Evolutionary conservation across 2,329 filamentous ascomycete genomes (phyloP), one percentile per base, ranked within the genome.

Genomic region (Aspergillus quadricinctus): DNA sequence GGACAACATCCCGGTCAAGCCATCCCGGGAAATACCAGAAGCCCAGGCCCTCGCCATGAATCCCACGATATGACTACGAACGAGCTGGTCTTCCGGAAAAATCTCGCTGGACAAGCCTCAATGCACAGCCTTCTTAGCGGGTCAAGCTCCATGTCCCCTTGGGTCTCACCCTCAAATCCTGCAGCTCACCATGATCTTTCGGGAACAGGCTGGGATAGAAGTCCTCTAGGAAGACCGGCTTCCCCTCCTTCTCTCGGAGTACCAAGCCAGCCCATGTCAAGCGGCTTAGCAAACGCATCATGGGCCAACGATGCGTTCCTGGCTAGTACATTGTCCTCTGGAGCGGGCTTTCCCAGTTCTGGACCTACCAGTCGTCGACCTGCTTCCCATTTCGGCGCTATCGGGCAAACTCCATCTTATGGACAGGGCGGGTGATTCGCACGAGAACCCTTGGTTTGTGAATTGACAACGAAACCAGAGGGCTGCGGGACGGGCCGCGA

Each of bases 361-460:
- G 64, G 61, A 1, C 59, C 69, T 31, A 61, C 55, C 25, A 61
- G 58, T 48, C 71, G 71, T 57, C 71, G 65, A 55, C 56, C 69
- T 41, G 52, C 65, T 35, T 60, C 66, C 19, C 71, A 69, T 49
- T 74, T 73, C 54, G 74, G 74, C 31, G 69, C 71, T 48, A 76
- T 80, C 55, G 74, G 74, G 5, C 75, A 77, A 55, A 80, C 76
- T 31, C 78, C 79, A 23, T 77, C 77, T 25, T 78, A 75, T 60
- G 77, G 77, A 28, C 79, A 82, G 62, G 75, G 75, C 41, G 77
- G 77, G 52, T 79, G 75, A 78, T 66, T 45, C 41, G 21, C 19
- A 14, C 8, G n/a, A 45, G 19, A 10, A 6, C 7, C 19, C 21
- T 37, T 21, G 21, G n/a, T 50, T 27, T 21, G 43, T 43, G 21